Percentiles rank a stretch among this genome's conserved stretches.
These are phyloP conservation scores for Malus domestica DNA, from an alignment of 306 rosid genomes.

Conservation along the genomic window DNA sequence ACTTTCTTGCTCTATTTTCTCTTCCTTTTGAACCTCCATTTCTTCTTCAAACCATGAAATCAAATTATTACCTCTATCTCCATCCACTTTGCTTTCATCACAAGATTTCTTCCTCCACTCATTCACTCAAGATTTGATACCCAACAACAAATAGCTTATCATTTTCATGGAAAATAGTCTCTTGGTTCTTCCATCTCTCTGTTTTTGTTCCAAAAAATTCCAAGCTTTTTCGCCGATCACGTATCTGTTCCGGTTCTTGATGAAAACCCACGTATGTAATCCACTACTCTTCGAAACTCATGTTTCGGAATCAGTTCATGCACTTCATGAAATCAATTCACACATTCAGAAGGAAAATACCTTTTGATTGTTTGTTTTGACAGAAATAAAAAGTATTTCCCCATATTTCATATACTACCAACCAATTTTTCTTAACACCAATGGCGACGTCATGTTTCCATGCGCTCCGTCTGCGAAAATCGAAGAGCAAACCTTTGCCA, in stretches of 20 bases:
- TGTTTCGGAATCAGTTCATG: slow-evolving; percentile 78
- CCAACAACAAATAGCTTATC: not conserved
- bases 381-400: not conserved
- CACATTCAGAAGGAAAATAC: slow-evolving; percentile 68
- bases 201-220: slow-evolving; percentile 12
- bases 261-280: slow-evolving; percentile 27
- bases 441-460: slow-evolving; percentile 76
- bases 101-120: not conserved
- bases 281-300: slow-evolving; percentile 34
- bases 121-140: slow-evolving; percentile 20
- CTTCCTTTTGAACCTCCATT: slow-evolving; percentile 23
- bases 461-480: slow-evolving; percentile 48
- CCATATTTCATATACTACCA: not conserved
- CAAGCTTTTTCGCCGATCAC: slow-evolving; percentile 23
- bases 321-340: slow-evolving; percentile 70
- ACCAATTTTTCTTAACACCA: slow-evolving; percentile 5
- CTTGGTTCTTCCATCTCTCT: slow-evolving; percentile 13
- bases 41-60: slow-evolving; percentile 35
- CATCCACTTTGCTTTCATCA: slow-evolving; percentile 14
- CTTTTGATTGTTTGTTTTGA: slow-evolving; percentile 42
- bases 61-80: not conserved
- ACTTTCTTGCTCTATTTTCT: slow-evolving; percentile 28
- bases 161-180: slow-evolving; percentile 12
- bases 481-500: slow-evolving; percentile 57
- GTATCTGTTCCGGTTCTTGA: slow-evolving; percentile 28